phyloP scores from a whole-genome alignment of 768 basidiomycete genomes.

The Heimioporus sp. region DNA sequence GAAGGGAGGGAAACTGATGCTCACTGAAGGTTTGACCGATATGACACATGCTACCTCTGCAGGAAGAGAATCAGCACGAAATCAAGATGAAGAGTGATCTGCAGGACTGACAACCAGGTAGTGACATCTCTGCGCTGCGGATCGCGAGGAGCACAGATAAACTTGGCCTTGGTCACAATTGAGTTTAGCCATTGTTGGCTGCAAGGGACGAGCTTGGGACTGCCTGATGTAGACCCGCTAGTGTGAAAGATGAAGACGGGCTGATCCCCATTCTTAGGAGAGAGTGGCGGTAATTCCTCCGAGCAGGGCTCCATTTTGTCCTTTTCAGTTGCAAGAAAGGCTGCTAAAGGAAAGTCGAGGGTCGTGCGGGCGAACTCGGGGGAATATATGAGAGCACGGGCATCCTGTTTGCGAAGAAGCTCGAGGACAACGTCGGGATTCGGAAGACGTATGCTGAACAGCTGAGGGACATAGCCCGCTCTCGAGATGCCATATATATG shows the following conservation, averaged over 20 bases:
- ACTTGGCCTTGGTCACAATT: conserved; percentile 59
- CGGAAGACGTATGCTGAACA: conserved; percentile 77
- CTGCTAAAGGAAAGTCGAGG: conserved; percentile 48
- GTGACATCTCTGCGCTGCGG: conserved; percentile 62
- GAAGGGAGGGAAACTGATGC: conserved; percentile 28
- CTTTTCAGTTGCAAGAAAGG: conserved; percentile 43
- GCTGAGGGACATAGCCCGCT: conserved; percentile 75
- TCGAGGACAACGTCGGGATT: conserved; percentile 71
- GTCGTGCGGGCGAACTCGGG: conserved; percentile 46
- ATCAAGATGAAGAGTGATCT: conserved; percentile 12
- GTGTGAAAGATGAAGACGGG: conserved; percentile 74
- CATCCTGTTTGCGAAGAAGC: conserved; percentile 58
- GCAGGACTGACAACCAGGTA: conserved; percentile 62
- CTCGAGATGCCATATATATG: conserved; percentile 74
- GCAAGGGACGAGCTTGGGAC: conserved; percentile 75
- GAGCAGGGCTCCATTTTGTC: conserved; percentile 36
- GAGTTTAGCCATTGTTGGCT: conserved; percentile 63
- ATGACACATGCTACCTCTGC: conserved; percentile 82
- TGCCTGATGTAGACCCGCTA: conserved; percentile 81
- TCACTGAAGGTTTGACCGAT: conserved; percentile 75
- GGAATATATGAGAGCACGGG: conserved; percentile 65
- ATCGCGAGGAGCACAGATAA: conserved; percentile 47
- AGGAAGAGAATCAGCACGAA: conserved; percentile 33
- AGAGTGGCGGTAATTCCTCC: conserved; percentile 43
- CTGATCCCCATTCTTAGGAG: conserved; percentile 38